Evolutionary conservation across 176 grass and related monocot genomes (phyloP).

Genomic region (Eremochloa ophiuroides): DNA sequence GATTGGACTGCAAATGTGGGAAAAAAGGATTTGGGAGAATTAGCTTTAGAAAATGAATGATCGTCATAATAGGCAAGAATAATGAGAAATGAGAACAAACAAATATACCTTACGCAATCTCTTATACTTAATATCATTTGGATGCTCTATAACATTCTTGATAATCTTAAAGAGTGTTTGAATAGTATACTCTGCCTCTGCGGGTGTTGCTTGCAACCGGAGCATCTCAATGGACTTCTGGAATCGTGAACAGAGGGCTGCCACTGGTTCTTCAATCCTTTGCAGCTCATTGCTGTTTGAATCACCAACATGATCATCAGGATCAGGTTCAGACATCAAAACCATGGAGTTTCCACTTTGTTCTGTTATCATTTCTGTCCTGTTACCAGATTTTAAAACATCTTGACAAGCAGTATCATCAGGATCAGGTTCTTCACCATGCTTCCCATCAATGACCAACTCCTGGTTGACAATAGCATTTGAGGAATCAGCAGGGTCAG

Average conservation of each 20-base stretch:
- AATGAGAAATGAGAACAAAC: not conserved
- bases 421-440: conserved; percentile 34
- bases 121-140: conserved; percentile 65
- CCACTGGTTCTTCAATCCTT: conserved; percentile 69
- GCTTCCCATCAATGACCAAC: conserved; percentile 8
- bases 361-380: conserved; percentile 16
- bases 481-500: conserved; percentile 46
- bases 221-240: conserved; percentile 65
- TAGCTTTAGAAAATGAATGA: not conserved
- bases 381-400: conserved; percentile 10
- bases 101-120: conserved; percentile 79
- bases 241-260: conserved; percentile 51
- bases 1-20: conserved; percentile 55
- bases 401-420: conserved; percentile 33
- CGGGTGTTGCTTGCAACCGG: conserved; percentile 52
- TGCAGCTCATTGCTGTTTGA: conserved; percentile 52
- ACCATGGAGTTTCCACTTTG: not conserved
- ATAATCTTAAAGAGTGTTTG: conserved; percentile 91
- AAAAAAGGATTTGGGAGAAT: conserved; percentile 3
- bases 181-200: conserved; percentile 54
- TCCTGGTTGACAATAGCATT: conserved; percentile 29
- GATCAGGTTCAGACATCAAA: conserved; percentile 44
- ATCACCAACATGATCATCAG: conserved; percentile 31
- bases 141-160: conserved; percentile 88
- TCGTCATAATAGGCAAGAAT: not conserved